Percentiles rank a stretch among this genome's conserved stretches.
These are phyloP conservation scores for Viridothelium virens DNA, from an alignment of 495 filamentous ascomycete genomes.

Conservation along the genomic window DNA sequence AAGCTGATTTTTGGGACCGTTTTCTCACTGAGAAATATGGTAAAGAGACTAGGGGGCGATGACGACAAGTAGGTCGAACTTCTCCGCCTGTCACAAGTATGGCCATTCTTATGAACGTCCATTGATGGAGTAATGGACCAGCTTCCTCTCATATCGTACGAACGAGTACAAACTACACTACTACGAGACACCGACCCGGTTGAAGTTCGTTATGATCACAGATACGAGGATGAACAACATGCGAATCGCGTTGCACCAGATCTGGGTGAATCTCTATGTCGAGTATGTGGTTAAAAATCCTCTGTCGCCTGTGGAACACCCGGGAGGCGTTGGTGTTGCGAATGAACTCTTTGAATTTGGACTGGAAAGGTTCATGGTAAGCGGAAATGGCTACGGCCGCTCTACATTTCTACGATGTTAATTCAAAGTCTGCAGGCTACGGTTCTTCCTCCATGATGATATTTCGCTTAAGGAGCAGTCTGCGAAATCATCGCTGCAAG, in stretches of 20 bases:
- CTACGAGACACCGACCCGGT: constrained; percentile 92
- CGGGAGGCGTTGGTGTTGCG: constrained; percentile 75
- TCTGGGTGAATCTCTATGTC: constrained; percentile 95
- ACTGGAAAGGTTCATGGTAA: constrained; percentile 74
- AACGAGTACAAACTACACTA: constrained; percentile 97
- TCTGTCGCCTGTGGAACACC: constrained; percentile 81
- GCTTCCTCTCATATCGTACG: constrained; percentile 84
- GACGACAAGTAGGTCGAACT: constrained; percentile 58
- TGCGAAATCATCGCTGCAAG: not conserved
- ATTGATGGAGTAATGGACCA: constrained; percentile 1
- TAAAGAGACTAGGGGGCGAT: constrained; percentile 81
- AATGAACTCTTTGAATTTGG: constrained; percentile 93
- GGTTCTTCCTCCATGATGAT: constrained; percentile 3
- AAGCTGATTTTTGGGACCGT: constrained; percentile 96
- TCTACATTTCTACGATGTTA: not conserved
- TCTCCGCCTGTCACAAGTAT: constrained; percentile 45
- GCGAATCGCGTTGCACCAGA: constrained; percentile 89
- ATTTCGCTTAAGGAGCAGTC: not conserved
- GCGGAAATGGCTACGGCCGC: constrained; percentile 5
- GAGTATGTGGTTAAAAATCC: constrained; percentile 98
- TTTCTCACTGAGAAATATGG: constrained; percentile 94
- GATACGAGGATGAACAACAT: constrained; percentile 84
- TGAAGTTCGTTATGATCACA: constrained; percentile 95
- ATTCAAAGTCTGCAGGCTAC: not conserved
- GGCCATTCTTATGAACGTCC: constrained; percentile 19